Evolutionary conservation across 805 yeast species (phyloP).

Genomic region (Metschnikowia kofuensis): DNA sequence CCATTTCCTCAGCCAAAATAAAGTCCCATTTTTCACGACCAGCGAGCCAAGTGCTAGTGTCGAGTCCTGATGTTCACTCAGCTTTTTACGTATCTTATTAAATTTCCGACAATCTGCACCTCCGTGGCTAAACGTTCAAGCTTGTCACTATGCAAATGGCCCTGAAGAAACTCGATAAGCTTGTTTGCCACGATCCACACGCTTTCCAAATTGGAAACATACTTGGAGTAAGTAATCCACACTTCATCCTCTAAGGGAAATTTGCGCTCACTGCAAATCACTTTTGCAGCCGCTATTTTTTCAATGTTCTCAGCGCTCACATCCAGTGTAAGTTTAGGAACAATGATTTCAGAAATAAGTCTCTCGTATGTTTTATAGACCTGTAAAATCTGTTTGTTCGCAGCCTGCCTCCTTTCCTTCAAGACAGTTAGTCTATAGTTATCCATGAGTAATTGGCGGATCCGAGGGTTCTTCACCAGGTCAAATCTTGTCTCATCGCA

Average conservation of each 20-base stretch:
- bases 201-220: slow-evolving; percentile 8
- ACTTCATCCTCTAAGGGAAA: slow-evolving; percentile 6
- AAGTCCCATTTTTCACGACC: too few relatives aligned
- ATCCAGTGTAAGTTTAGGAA: slow-evolving; percentile 30
- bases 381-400: slow-evolving; percentile 23
- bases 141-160: slow-evolving; percentile 5
- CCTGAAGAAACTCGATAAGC: slow-evolving; percentile 4
- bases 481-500: slow-evolving; percentile 4
- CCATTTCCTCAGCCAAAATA: too few relatives aligned
- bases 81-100: not conserved
- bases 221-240: slow-evolving; percentile 13
- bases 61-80: too few relatives aligned
- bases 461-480: slow-evolving; percentile 13
- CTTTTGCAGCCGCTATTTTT: not conserved
- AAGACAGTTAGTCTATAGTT: slow-evolving; percentile 24
- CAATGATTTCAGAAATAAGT: slow-evolving; percentile 23
- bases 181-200: slow-evolving; percentile 1
- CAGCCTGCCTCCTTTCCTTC: slow-evolving; percentile 17
- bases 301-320: slow-evolving; percentile 6
- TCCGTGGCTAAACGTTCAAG: slow-evolving; percentile 13
- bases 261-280: not conserved
- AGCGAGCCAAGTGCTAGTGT: not conserved
- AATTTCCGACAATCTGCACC: slow-evolving; percentile 11
- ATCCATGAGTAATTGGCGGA: slow-evolving; percentile 27
- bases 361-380: slow-evolving; percentile 29